Base-by-base conservation (phyloP, 257 asterid genomes). In the Marsdenia floribunda region DNA sequence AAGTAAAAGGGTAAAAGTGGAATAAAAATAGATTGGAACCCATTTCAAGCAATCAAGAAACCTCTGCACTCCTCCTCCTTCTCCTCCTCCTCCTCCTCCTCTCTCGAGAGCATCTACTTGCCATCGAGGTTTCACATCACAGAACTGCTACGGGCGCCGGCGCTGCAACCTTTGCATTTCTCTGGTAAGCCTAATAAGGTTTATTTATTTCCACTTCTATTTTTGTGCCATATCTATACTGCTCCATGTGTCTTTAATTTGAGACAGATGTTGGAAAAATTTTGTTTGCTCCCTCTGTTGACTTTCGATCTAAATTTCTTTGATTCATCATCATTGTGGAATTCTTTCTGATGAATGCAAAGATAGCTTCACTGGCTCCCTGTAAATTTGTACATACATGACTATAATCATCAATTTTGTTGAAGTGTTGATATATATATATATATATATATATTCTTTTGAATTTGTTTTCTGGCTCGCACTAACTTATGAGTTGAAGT, bases 41-140 rank as follows among this genome's bases (percentile, higher is more conserved):
- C 52, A n/a, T 4, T 64, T 3, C n/a, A 76, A 75, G 68, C 80
- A 76, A 76, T 68, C 80, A 46, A 49, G 65, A 68, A 68, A 21
- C 42, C 38, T 58, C 40, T 29, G 2, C 12, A 29, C 50, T 22
- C 3, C 10, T 44, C 15, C 18, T 10, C 35, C 54, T 16, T 10
- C 4, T 6, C 46, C 24, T 8, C 40, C 10, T 44, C 15, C 18
- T 10, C 35, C 54, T 16, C 18, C 4, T 6, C 46, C 24, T 8
- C 40, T 9, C 6, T 22, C 44, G 2, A 1, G 2, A 0, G 55
- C 73, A 42, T 24, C 35, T 50, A 9, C 63, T 70, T 50, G 47
- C 42, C 63, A 7, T 37, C 75, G 38, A 33, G 49, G 6, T 11
- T 11, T 42, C 33, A 7, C 21, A 50, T 54, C 18, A 50, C 57